These are phyloP conservation scores for Leccinellum luteum DNA, from an alignment of 768 basidiomycete species.

Conservation along the genomic window DNA sequence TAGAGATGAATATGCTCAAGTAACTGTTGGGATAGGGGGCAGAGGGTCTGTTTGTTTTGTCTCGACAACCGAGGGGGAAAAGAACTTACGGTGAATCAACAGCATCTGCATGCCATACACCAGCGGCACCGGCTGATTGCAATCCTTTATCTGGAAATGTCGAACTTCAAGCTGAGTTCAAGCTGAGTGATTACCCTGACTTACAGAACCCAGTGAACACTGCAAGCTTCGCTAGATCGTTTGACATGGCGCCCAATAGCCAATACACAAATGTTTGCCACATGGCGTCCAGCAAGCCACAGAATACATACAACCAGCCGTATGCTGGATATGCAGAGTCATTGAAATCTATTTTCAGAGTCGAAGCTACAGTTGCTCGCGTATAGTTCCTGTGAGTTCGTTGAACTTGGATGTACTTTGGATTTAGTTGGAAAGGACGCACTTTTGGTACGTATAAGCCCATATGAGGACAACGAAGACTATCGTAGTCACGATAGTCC, in stretches of 20 bases:
- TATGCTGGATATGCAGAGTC: constrained; percentile 53
- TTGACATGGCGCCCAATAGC: constrained; percentile 85
- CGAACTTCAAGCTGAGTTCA: neutral
- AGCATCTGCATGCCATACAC: constrained; percentile 69
- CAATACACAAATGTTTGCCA: constrained; percentile 86
- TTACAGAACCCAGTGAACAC: constrained; percentile 80
- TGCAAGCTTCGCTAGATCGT: constrained; percentile 73
- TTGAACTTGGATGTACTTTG: neutral
- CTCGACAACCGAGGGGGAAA: neutral
- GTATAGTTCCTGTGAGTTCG: constrained; percentile 51
- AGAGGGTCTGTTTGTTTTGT: neutral
- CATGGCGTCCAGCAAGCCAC: constrained; percentile 75
- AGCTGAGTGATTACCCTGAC: constrained; percentile 25
- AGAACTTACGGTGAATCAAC: constrained; percentile 56
- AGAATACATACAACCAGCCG: constrained; percentile 66
- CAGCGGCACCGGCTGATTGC: constrained; percentile 75
- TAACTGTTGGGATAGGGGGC: constrained; percentile 33
- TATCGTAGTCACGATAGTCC: constrained; percentile 58
- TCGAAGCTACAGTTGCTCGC: constrained; percentile 42
- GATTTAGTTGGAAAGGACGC: constrained; percentile 15
- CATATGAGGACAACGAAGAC: constrained; percentile 71
- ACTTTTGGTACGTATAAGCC: constrained; percentile 78
- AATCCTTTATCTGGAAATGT: constrained; percentile 57
- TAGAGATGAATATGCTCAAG: constrained; percentile 71
- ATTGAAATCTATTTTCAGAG: constrained; percentile 55